These are phyloP conservation scores for Neocucurbitaria cava DNA, from an alignment of 2,329 filamentous ascomycete genomes.

Conservation along the genomic window DNA sequence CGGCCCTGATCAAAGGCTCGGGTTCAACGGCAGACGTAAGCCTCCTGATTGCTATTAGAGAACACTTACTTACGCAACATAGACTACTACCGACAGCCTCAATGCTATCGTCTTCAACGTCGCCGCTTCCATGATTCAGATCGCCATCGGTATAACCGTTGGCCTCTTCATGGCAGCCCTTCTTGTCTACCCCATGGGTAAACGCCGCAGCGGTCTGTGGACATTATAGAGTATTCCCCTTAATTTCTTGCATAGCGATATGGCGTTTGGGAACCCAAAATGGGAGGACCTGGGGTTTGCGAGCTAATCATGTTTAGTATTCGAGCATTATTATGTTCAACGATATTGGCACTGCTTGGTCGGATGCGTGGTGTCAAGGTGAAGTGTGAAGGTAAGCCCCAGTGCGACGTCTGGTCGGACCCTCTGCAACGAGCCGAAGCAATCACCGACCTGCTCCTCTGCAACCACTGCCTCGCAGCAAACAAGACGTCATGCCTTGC, in stretches of 20 bases:
- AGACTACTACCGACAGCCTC: constrained; percentile 28
- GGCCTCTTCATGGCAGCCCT: constrained; percentile 58
- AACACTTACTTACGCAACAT: constrained; percentile 3
- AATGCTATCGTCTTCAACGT: constrained; percentile 51
- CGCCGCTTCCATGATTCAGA: constrained; percentile 57
- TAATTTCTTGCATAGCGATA: constrained; percentile 25
- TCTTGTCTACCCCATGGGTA: constrained; percentile 58
- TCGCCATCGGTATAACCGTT: constrained; percentile 60
- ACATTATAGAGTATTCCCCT: constrained; percentile 37
- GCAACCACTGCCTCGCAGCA: neutral
- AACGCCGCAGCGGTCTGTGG: constrained; percentile 51
- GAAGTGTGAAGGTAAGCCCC: constrained; percentile 25
- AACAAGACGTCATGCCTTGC: neutral
- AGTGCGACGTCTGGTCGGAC: neutral
- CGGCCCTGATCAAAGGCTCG: constrained; percentile 32
- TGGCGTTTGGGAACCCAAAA: constrained; percentile 20
- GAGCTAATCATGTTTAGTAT: constrained; percentile 30
- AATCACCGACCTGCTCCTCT: neutral
- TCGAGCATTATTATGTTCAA: constrained; percentile 16
- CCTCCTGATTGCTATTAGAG: neutral
- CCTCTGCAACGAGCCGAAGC: constrained; percentile 8
- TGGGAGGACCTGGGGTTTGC: constrained; percentile 8
- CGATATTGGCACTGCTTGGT: constrained; percentile 8
- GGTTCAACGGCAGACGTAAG: constrained; percentile 21
- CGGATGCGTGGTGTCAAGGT: constrained; percentile 25